Evolutionary conservation across 2,329 filamentous ascomycete species (phyloP), one percentile per base, ranked within the genome.

Genomic region (Juglanconis juglandina): DNA sequence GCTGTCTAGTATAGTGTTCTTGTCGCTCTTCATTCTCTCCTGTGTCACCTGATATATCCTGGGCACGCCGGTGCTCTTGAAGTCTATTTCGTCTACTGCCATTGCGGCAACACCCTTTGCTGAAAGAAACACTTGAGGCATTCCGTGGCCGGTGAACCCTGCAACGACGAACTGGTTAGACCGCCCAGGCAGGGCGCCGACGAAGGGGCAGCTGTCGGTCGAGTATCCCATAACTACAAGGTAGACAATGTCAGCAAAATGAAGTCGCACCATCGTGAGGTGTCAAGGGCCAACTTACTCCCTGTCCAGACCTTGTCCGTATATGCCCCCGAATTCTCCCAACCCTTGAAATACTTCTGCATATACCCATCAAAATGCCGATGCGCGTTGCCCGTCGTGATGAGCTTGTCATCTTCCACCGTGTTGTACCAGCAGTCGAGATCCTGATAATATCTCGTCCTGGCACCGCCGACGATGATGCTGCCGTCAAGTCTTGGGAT

Each of bases 121-220:
- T 5, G 72, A 67, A 0, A 78, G 68, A 24, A 76, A 76, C 17
- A 80, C 74, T 32, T 77, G 66, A 0, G 78, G 74, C 79, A 83
- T 83, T 0, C 81, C 81, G 58, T 82, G 79, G 0, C 81, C 81
- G 35, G 75, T 77, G 61, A 82, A 83, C 0, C 80, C 81, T 0
- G 76, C 79, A 30, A 79, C 67, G n/a, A 83, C 70, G 51, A 74
- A 78, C 63, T 79, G 73, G 5, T 71, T 72, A 2, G 69, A 58
- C 51, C 71, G 72, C 0, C 68, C 73, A 0, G 79, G 79, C 0
- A 83, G 69, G 0, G 65, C 63, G 0, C 80, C 79, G 1, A 83
- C 67, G n/a, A 76, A 73, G 0, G 80, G 79, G 14, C 75, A 63
- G 1, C 67, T 69, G 60, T 82, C 79, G 0, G 70, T 69, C 0